Evolutionary conservation across 2,329 filamentous ascomycete genomes (phyloP), one percentile per base, ranked within the genome.

Genomic region (Aspergillus sp.): DNA sequence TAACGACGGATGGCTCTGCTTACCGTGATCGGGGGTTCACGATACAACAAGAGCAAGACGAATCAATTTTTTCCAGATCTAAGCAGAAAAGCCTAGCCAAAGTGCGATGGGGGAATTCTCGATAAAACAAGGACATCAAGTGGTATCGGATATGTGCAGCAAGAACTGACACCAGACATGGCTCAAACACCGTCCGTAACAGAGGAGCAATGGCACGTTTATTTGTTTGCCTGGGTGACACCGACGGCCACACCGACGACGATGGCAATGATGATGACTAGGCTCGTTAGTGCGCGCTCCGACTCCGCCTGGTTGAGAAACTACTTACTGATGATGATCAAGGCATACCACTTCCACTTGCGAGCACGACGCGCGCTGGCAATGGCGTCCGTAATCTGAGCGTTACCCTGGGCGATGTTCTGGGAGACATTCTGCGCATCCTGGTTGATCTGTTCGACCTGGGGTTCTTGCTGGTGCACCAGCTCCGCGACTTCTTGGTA

Each of bases 291-390:
- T 54, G 29, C 48, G 42, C 10, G 34, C 7, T 4, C 19, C 4
- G 13, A 13, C 17, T n/a, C 19, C 3, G 25, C 6, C 21, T 11
- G 14, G 17, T 9, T 11, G 23, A 9, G n/a, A 40, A n/a, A n/a
- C n/a, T 61, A 83, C 81, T 74, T 69, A 81, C 78, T 76, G 63
- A 80, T 76, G 66, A 97, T 90, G 65, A 87, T 86, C 62, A 96
- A 76, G 79, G 91, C 96, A 71, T 89, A 92, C 92, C 91, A 97
- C 88, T 97, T 97, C 91, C 95, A 96, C 78, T 86, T 89, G 62
- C 89, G 83, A 47, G 88, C 89, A 63, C 85, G 83, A 70, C 88
- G 81, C 7, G 93, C 93, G 62, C 89, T 96, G 56, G 82, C 80
- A 57, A 96, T 88, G 11, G 92, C 92, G n/a, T 82, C 83, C 36